Percentiles rank a stretch among this genome's conserved stretches.
phyloP scores from a whole-genome alignment of 257 asterid species.

The Rubia yunnanensis region DNA sequence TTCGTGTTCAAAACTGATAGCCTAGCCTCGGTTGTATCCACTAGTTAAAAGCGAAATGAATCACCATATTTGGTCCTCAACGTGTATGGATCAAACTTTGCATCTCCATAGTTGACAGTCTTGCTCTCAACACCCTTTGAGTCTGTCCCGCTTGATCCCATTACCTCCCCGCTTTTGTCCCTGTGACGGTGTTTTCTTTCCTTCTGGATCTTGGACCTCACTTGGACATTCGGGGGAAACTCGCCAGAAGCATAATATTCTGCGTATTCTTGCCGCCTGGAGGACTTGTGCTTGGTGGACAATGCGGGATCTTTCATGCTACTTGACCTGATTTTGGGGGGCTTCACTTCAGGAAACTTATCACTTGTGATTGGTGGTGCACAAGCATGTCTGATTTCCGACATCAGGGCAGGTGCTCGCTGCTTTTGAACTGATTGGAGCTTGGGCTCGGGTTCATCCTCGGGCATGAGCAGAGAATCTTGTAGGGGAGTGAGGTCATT shows the following conservation, averaged over 20 bases:
- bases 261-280: slow-evolving; percentile 73
- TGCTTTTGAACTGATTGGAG: slow-evolving; percentile 45
- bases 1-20: neutral
- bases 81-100: slow-evolving; percentile 52
- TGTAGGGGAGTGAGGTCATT: slow-evolving; percentile 70
- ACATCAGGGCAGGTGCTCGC: slow-evolving; percentile 42
- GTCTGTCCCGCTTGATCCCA: slow-evolving; percentile 39
- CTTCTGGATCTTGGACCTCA: slow-evolving; percentile 69
- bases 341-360: slow-evolving; percentile 51
- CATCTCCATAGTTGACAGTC: slow-evolving; percentile 38
- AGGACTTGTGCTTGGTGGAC: slow-evolving; percentile 74
- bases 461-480: slow-evolving; percentile 81
- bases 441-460: slow-evolving; percentile 53
- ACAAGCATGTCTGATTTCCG: slow-evolving; percentile 53
- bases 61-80: slow-evolving; percentile 63
- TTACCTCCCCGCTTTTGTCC: slow-evolving; percentile 48
- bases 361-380: slow-evolving; percentile 33
- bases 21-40: neutral
- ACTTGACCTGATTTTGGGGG: slow-evolving; percentile 46
- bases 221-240: slow-evolving; percentile 48
- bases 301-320: slow-evolving; percentile 52
- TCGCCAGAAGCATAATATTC: slow-evolving; percentile 70
- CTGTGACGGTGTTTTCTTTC: slow-evolving; percentile 75
- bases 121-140: slow-evolving; percentile 50
- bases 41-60: slow-evolving; percentile 31